These are phyloP conservation scores for Arctium minus DNA, from an alignment of 129 eudicot species.

Conservation along the genomic window DNA sequence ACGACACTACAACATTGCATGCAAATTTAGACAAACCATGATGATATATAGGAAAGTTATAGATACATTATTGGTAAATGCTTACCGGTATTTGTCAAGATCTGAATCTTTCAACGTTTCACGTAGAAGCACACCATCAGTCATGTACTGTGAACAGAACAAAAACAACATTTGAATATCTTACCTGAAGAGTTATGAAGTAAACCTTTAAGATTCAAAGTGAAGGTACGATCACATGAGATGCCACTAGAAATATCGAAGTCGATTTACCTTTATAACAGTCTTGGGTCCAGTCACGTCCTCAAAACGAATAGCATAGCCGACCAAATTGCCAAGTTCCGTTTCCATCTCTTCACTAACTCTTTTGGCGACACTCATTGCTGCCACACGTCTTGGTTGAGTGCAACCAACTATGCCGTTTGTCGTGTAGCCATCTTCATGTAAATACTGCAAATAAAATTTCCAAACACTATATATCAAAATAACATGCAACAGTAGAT, in stretches of 20 bases:
- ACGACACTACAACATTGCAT: constrained; percentile 42
- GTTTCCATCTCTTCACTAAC: constrained; percentile 77
- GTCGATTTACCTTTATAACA: constrained; percentile 49
- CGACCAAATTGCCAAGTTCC: constrained; percentile 55
- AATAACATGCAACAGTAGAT: neutral
- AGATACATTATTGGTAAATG: neutral
- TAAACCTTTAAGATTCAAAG: neutral
- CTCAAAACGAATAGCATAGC: constrained; percentile 81
- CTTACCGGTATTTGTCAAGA: constrained; percentile 72
- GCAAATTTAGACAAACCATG: neutral
- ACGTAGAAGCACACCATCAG: constrained; percentile 74
- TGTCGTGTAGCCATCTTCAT: constrained; percentile 69
- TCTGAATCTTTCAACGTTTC: constrained; percentile 72
- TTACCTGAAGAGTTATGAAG: neutral
- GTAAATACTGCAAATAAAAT: constrained; percentile 43
- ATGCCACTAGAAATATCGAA: neutral
- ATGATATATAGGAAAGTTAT: constrained; percentile 1
- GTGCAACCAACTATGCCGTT: constrained; percentile 68
- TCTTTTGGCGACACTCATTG: constrained; percentile 78
- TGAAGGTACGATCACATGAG: neutral
- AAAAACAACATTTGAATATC: neutral
- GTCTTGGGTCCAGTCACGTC: constrained; percentile 65
- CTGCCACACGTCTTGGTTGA: constrained; percentile 90
- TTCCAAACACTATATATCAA: neutral
- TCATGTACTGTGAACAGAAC: constrained; percentile 54